Base-by-base conservation (phyloP, 768 basidiomycete genomes). In the Candolleomyces efflorescens region DNA sequence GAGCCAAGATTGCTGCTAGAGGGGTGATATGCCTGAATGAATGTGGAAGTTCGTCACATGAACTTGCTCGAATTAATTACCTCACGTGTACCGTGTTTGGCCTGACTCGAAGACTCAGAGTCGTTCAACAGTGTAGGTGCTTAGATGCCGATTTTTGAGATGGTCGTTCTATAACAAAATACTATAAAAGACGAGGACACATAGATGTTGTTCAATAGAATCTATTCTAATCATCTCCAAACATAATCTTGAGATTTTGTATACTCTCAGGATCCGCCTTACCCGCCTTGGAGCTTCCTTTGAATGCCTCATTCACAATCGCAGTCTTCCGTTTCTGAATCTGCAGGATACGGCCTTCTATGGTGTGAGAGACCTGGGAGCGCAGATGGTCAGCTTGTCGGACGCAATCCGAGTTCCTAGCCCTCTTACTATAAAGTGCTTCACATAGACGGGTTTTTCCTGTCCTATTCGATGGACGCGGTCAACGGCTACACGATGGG, bases 241-340 rank as follows among this genome's bases (percentile, higher is more conserved):
- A 89, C 81, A 89, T 92, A 54, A 88, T 83, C 67, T 88, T 89
- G 41, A 94, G 72, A 65, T 94, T 92, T 65, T 92, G 85, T 5
- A 93, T 71, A 59, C 89, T 89, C 67, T 91, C 89, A 1, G 84
- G 78, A 61, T 88, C 85, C 3, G 76, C 67, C 51, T 77, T 79
- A 1, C 75, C 75, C 48, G 69, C 68, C 17, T 60, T 60, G 17
- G 67, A 66, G 6, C 53, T 81, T 48, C 85, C 85, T 23, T 84
- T 81, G 65, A 94, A 90, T 1, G 92, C 92, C 66, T 90, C 90
- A 63, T 86, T 89, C 20, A 94, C 81, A 49, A 96, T 90, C 3
- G 90, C 90, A 0, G 85, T 92, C 73, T 95, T 96, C 38, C 91
- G 77, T 64, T 87, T 85, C 69, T 95, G 94, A 20, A 95, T 92